Evolutionary conservation across 306 rosid species (phyloP), one percentile per base, ranked within the genome.

Genomic region (Quercus ilex): DNA sequence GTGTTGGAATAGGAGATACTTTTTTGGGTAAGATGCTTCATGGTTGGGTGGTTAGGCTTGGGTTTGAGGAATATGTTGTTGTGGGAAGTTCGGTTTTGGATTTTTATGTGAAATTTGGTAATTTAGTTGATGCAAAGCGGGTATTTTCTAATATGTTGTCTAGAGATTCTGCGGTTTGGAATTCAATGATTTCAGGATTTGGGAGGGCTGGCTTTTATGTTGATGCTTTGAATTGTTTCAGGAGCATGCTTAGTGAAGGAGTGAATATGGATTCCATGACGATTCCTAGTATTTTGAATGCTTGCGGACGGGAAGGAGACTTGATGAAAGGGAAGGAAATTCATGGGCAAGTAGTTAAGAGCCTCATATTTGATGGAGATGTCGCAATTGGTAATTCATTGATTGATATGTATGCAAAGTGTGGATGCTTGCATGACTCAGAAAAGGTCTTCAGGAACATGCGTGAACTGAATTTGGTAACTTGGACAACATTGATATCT

Each of bases 401-500:
- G 86, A 92, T 90, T 33, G 90, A 86, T 73, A 86, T 80, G 87
- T 90, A 89, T 69, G 85, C 87, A 1, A 92, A 90, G 75, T 92
- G 95, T 76, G 93, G 97, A 70, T 80, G 86, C 79, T 85, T 90
- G 77, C 77, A 73, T 18, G 78, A 80, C 77, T 85, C 91, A 2
- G 87, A 90, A 74, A 87, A 82, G 78, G 82, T 92, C 69, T 92
- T 90, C 74, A 15, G 73, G 78, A 83, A 74, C 13, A 79, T 90
- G 87, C 4, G 19, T 31, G 51, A 38, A 4, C 41, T 82, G 73
- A 90, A 87, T 81, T n/a, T 86, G 69, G 78, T 92, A 51, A 86
- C 97, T 8, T 90, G 90, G 93, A 92, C 97, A 8, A 51, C 95
- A 41, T 82, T 92, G 95, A 89, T 90, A 78, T 92, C 92, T 74